Evolutionary conservation across 1,139 yeast genomes (phyloP).

Genomic region (Lodderomyces elongisporus): DNA sequence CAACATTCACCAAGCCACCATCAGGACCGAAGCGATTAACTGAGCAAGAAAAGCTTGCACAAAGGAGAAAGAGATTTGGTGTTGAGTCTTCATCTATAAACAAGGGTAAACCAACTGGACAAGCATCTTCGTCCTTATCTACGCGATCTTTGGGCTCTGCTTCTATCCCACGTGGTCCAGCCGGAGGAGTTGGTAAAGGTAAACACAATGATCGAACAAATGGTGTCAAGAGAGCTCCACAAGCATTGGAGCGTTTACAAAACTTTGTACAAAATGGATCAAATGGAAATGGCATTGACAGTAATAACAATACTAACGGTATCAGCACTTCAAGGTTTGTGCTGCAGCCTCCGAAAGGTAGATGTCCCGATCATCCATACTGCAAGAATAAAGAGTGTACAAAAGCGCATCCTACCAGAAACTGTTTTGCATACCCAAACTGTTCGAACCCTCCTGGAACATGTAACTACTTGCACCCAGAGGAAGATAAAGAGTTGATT

Average conservation of each 20-base stretch:
- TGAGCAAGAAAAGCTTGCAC: conserved; percentile 11
- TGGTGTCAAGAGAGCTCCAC: conserved; percentile 1
- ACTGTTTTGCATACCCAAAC: conserved; percentile 71
- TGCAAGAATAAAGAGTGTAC: conserved; percentile 66
- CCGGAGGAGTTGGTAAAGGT: too few relatives aligned
- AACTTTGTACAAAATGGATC: conserved; percentile 1
- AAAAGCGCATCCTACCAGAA: conserved; percentile 74
- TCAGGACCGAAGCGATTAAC: conserved; percentile 17
- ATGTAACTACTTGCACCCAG: conserved; percentile 78
- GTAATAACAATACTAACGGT: too few relatives aligned
- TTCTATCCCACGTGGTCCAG: too few relatives aligned
- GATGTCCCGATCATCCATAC: conserved; percentile 77
- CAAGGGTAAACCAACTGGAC: neutral
- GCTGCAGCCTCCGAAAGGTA: conserved; percentile 48
- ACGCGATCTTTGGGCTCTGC: too few relatives aligned
- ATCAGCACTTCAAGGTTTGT: conserved; percentile 23
- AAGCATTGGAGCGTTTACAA: conserved; percentile 3
- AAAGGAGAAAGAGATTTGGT: conserved; percentile 13
- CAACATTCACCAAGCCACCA: conserved; percentile 10
- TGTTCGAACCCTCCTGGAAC: conserved; percentile 80
- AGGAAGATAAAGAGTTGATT: conserved; percentile 71
- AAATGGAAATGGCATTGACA: conserved; percentile 14
- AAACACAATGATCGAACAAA: too few relatives aligned
- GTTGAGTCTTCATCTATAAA: too few relatives aligned
- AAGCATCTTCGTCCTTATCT: conserved; percentile 2